Percentiles rank a stretch among this genome's conserved stretches.
Conservation (phyloP, 352 stramenopile genomes). For the Phytophthora capsici region DNA sequence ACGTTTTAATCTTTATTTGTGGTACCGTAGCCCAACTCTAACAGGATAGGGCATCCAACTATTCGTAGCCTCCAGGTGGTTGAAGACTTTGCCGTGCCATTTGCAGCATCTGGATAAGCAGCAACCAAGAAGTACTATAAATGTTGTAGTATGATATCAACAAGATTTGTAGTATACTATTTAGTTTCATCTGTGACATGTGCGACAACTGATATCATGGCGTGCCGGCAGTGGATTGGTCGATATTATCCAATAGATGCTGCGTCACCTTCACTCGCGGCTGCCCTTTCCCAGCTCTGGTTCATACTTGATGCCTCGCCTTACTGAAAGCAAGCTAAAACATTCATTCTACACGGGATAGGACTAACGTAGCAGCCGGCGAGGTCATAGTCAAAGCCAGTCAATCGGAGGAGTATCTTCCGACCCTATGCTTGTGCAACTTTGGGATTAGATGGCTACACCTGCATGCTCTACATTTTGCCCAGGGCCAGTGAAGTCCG, state of each 20-base stretch:
- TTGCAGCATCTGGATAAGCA: too few relatives aligned
- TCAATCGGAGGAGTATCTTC: constrained; percentile 36
- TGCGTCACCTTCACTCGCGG: constrained; percentile 27
- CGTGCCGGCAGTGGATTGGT: constrained; percentile 17
- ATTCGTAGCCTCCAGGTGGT: not conserved
- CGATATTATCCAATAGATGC: constrained; percentile 1
- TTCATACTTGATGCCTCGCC: constrained; percentile 15
- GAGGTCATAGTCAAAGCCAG: constrained; percentile 25
- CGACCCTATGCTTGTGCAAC: constrained; percentile 22
- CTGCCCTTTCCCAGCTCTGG: constrained; percentile 14
- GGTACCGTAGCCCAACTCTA: not conserved
- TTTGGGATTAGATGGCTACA: constrained; percentile 29
- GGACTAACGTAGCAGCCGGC: constrained; percentile 17
- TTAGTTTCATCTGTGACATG: constrained; percentile 19
- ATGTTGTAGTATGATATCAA: not conserved
- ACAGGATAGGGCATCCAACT: not conserved
- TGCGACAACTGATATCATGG: constrained; percentile 24
- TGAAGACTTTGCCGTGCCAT: not conserved
- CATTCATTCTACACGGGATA: constrained; percentile 21
- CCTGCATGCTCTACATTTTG: constrained; percentile 2
- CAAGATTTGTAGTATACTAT: constrained; percentile 1
- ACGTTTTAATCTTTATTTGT: too few relatives aligned
- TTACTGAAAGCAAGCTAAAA: constrained; percentile 24
- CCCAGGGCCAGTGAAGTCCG: constrained; percentile 9
- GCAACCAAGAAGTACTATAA: not conserved